Evolutionary conservation across 1,284 basidiomycete species (phyloP), one percentile per base, ranked within the genome.

Genomic region (Pyrrhoderma noxium): DNA sequence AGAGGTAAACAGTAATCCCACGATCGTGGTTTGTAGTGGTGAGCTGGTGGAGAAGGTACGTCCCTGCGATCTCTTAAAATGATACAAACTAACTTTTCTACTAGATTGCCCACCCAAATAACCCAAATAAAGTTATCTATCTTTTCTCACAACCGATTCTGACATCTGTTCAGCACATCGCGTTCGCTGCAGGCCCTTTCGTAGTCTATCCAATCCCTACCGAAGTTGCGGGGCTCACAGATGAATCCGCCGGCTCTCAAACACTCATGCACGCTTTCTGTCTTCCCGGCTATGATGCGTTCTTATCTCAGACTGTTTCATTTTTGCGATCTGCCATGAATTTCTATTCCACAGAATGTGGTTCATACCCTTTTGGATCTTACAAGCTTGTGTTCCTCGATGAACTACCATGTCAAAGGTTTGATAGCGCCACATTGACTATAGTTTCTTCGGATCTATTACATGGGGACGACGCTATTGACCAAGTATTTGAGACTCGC

Each of bases 311-410:
- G 13, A 84, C 92, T 19, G 85, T 88, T 2, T 73, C 81, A 4
- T 89, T 88, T 64, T 76, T 96, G 55, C 84, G 92, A 36, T 80
- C 85, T 21, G 91, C 94, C 4, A 93, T 99, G 86, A 84, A 80
- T 59, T 97, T 91, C 67, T 96, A 90, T 66, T 81, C 85, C 16
- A 84, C 86, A 19, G 93, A 97, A 64, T 96, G 88, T 61, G 95
- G 94, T 25, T 95, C 93, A 2, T 99, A 97, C 65, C 96, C 96
- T 0, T 99, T 94, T 65, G 82, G 86, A 19, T 95, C 94, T 38
- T 93, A 90, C 77, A 97, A 97, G 64, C 66, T 96, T 54, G 89
- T 95, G n/a, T 96, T 97, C 61, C 90, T 99, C 52, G 90, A 97
- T 53, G 87, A 94, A 57, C 74, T 94, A 56, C 80, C 88, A 1